phyloP scores from a whole-genome alignment of 1,139 yeast species.

The Blastobotrys serpentis region DNA sequence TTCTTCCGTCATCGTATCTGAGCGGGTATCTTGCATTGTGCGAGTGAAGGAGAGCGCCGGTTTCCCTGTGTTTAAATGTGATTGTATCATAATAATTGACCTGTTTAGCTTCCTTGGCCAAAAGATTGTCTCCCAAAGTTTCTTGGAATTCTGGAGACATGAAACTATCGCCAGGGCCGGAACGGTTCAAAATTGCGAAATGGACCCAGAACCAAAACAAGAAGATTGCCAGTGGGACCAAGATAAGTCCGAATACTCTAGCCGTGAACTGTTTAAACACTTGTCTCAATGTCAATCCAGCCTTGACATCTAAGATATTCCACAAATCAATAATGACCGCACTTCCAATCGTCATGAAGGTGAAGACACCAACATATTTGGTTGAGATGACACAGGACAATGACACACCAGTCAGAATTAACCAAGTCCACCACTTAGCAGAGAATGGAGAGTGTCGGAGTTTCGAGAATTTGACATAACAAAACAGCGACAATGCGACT shows the following conservation, averaged over 20 bases:
- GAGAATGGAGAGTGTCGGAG: constrained; percentile 67
- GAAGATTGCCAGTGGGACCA: constrained; percentile 79
- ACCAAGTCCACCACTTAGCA: constrained; percentile 83
- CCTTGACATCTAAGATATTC: constrained; percentile 71
- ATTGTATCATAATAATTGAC: constrained; percentile 74
- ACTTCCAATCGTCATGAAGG: constrained; percentile 79
- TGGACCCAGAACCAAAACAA: constrained; percentile 94
- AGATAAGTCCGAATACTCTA: constrained; percentile 67
- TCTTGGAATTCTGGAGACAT: constrained; percentile 95
- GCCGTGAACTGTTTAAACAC: constrained; percentile 72
- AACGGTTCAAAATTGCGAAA: constrained; percentile 70
- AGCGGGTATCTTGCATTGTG: constrained; percentile 74
- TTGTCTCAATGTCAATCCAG: constrained; percentile 61
- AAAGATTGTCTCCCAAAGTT: constrained; percentile 70
- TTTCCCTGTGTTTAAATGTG: constrained; percentile 74
- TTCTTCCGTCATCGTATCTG: constrained; percentile 93
- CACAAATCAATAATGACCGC: constrained; percentile 87
- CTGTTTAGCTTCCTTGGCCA: constrained; percentile 67
- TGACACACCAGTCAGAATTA: constrained; percentile 74
- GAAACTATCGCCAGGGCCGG: constrained; percentile 95
- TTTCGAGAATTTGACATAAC: constrained; percentile 77
- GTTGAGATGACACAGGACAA: constrained; percentile 88
- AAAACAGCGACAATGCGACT: constrained; percentile 74
- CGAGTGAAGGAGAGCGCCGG: constrained; percentile 77
- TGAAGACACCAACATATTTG: constrained; percentile 92